Percentiles rank a stretch among this genome's conserved stretches.
Evolutionary conservation across 202 grass and related monocot genomes (phyloP).

Genomic region (Schoenoplectus tabernaemontani): DNA sequence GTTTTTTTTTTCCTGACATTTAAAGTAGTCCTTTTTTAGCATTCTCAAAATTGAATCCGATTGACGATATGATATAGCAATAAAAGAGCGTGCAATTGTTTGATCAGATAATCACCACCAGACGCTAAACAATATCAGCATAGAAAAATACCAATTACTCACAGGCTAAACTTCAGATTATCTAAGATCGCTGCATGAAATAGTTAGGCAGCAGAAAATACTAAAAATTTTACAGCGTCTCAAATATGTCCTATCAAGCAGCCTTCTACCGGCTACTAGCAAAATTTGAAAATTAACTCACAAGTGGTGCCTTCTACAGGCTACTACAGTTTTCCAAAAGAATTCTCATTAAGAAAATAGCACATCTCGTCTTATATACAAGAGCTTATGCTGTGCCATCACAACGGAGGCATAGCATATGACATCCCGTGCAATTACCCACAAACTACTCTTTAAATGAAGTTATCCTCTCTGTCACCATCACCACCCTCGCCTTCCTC

Average conservation of each 20-base stretch:
- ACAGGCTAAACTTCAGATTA: not conserved
- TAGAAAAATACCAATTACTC: not conserved
- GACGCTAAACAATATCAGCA: not conserved
- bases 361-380: slow-evolving; percentile 13
- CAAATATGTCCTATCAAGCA: not conserved
- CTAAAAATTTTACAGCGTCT: not conserved
- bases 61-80: no score
- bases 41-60: no score
- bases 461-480: slow-evolving; percentile 84
- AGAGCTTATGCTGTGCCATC: not conserved
- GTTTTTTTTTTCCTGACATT: not conserved
- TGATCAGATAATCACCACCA: no score
- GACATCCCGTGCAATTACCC: not conserved
- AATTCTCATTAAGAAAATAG: not conserved
- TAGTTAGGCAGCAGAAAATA: not conserved
- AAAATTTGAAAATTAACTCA: not conserved
- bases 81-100: no score
- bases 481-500: slow-evolving; percentile 68
- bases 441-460: slow-evolving; percentile 25
- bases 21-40: no score
- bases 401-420: not conserved
- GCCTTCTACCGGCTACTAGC: not conserved
- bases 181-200: not conserved
- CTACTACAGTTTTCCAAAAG: not conserved
- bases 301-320: not conserved